Conservation (phyloP, 2,329 filamentous ascomycete genomes). For the Davidsoniella eucalypti region DNA sequence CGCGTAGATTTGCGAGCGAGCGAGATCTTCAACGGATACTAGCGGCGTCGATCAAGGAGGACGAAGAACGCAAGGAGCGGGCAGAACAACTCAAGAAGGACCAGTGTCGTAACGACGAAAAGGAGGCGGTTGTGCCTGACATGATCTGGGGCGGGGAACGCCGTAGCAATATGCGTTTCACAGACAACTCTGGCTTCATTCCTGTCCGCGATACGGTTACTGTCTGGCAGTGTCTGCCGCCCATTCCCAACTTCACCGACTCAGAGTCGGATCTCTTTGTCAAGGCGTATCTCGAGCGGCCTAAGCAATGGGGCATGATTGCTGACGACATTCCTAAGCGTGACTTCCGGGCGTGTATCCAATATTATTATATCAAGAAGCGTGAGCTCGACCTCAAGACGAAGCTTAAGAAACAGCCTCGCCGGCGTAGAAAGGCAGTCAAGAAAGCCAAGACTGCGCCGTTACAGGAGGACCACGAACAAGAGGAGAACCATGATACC, state of each 20-base stretch:
- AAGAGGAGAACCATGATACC: constrained; percentile 39
- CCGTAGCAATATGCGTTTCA: constrained; percentile 39
- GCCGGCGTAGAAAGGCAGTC: constrained; percentile 38
- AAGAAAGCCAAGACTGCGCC: constrained; percentile 45
- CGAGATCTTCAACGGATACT: constrained; percentile 57
- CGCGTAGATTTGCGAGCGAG: constrained; percentile 50
- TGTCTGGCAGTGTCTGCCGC: constrained; percentile 55
- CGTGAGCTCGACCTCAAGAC: constrained; percentile 62
- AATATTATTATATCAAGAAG: constrained; percentile 73
- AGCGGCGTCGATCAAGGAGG: constrained; percentile 53
- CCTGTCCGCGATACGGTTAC: constrained; percentile 50
- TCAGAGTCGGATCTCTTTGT: constrained; percentile 58
- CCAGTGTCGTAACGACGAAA: constrained; percentile 51
- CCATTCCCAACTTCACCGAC: constrained; percentile 56
- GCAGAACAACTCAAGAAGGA: constrained; percentile 48
- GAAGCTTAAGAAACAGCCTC: constrained; percentile 50
- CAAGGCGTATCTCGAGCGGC: constrained; percentile 55
- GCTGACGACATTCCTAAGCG: constrained; percentile 50
- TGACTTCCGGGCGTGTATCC: constrained; percentile 65
- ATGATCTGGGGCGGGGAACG: constrained; percentile 50
- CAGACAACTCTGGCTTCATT: constrained; percentile 48
- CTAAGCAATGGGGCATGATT: constrained; percentile 71
- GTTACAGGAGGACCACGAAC: constrained; percentile 50
- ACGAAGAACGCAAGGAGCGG: constrained; percentile 53
- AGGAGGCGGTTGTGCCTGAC: constrained; percentile 57